These are phyloP conservation scores for Sphagnum contortum DNA, from an alignment of 225 moss, liverwort and hornwort genomes.

Conservation along the genomic window DNA sequence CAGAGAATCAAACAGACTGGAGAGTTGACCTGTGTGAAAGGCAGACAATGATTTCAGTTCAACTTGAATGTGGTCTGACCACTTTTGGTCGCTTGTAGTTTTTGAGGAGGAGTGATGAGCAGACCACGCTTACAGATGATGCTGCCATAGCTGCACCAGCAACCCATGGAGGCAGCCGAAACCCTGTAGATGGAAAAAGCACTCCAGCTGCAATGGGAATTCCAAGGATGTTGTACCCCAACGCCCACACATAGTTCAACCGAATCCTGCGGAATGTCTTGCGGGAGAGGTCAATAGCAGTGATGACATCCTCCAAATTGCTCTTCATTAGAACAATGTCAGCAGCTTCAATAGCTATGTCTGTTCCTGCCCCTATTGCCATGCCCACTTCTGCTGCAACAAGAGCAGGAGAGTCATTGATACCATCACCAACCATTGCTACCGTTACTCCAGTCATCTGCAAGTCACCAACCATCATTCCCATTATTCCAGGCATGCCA, in stretches of 20 bases:
- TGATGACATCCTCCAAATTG: slow-evolving; percentile 91
- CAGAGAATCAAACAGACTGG: too few relatives aligned
- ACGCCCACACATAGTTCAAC: slow-evolving; percentile 87
- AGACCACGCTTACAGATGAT: slow-evolving; percentile 85
- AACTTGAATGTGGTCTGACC: too few relatives aligned
- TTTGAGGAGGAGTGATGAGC: slow-evolving; percentile 86
- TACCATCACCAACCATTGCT: slow-evolving; percentile 97
- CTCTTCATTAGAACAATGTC: slow-evolving; percentile 96
- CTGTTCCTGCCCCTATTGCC: slow-evolving; percentile 97
- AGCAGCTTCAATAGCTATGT: slow-evolving; percentile 93
- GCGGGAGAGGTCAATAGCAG: slow-evolving; percentile 75
- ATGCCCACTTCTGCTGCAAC: slow-evolving; percentile 96
- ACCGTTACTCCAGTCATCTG: slow-evolving; percentile 46
- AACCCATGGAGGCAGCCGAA: slow-evolving; percentile 88
- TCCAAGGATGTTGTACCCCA: slow-evolving; percentile 85
- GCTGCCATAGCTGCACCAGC: slow-evolving; percentile 97
- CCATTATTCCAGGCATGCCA: too few relatives aligned
- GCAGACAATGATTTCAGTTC: too few relatives aligned
- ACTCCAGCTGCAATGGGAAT: slow-evolving; percentile 85
- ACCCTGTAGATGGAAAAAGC: slow-evolving; percentile 60
- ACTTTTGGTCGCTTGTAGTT: slow-evolving; percentile 58
- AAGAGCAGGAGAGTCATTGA: slow-evolving; percentile 92
- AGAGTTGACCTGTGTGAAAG: too few relatives aligned
- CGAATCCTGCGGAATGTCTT: slow-evolving; percentile 71
- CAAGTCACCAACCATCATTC: slow-evolving; percentile 5